Percentiles rank a stretch among this genome's conserved stretches.
phyloP scores from a whole-genome alignment of 1,284 basidiomycete genomes.

The Irpex rosettiformis region DNA sequence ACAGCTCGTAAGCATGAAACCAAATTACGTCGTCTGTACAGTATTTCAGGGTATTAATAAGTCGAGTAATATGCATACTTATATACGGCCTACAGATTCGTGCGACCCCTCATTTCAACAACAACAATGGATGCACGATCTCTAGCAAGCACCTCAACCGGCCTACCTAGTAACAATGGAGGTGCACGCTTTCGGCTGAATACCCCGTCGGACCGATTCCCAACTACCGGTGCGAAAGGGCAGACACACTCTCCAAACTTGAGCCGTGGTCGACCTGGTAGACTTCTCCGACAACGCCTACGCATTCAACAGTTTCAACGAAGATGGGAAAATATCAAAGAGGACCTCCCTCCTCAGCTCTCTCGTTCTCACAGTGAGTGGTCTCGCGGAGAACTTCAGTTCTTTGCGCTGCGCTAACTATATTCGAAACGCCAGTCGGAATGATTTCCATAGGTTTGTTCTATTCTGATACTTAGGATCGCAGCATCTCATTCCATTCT shows the following conservation, averaged over 20 bases:
- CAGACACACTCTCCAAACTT: background rate
- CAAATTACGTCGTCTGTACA: too few relatives aligned
- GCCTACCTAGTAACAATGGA: background rate
- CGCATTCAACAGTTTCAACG: conserved; percentile 25
- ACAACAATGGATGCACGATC: background rate
- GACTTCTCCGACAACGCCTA: conserved; percentile 3
- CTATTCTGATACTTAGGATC: background rate
- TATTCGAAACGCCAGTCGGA: too few relatives aligned
- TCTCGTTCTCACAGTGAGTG: conserved; percentile 26
- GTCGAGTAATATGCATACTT: too few relatives aligned
- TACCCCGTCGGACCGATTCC: background rate
- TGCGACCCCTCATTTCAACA: too few relatives aligned
- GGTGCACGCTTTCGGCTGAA: background rate
- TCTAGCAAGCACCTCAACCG: background rate
- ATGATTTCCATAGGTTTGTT: conserved; percentile 30
- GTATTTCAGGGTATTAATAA: too few relatives aligned
- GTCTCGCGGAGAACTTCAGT: background rate
- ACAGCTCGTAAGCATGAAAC: too few relatives aligned
- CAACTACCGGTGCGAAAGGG: too few relatives aligned
- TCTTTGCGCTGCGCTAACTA: too few relatives aligned
- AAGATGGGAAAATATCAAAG: conserved; percentile 28
- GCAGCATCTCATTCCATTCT: conserved; percentile 6
- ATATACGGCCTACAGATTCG: too few relatives aligned
- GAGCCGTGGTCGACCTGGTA: background rate
- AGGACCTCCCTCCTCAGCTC: conserved; percentile 28